Conservation (phyloP, 805 yeast genomes). For the Nakazawaea wyomingensis region DNA sequence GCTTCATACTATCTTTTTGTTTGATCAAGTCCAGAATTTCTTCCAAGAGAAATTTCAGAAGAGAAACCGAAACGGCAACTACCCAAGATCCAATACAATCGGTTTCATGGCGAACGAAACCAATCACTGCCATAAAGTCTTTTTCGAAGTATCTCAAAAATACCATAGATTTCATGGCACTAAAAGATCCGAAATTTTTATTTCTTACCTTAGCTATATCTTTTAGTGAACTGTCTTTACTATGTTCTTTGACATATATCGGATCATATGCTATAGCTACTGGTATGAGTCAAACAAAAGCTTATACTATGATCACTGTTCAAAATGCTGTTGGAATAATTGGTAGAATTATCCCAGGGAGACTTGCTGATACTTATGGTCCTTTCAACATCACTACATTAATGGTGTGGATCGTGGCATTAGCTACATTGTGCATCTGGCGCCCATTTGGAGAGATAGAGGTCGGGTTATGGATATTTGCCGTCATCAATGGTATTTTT, state of each 20-base stretch:
- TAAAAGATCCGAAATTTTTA: conserved; percentile 39
- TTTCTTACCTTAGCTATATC: conserved; percentile 36
- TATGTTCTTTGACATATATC: conserved; percentile 48
- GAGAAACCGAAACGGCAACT: too few relatives aligned
- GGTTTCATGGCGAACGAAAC: too few relatives aligned
- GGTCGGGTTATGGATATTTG: conserved; percentile 42
- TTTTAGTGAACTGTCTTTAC: conserved; percentile 46
- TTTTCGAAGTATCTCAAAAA: conserved; percentile 17
- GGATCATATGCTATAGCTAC: conserved; percentile 51
- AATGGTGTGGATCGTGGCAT: conserved; percentile 28
- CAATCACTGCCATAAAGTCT: too few relatives aligned
- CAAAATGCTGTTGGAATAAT: conserved; percentile 38
- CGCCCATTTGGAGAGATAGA: conserved; percentile 49
- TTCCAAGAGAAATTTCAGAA: neutral
- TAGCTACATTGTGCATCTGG: conserved; percentile 32
- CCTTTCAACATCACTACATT: conserved; percentile 35
- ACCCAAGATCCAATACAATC: too few relatives aligned
- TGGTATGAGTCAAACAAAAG: conserved; percentile 37
- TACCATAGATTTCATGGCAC: conserved; percentile 33
- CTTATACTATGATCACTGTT: conserved; percentile 39
- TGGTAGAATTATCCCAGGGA: conserved; percentile 43
- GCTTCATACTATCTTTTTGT: conserved; percentile 26
- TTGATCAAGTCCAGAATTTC: conserved; percentile 30
- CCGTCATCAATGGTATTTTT: conserved; percentile 49
- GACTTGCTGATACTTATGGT: conserved; percentile 40